Percentiles rank a stretch among this genome's conserved stretches.
phyloP scores from a whole-genome alignment of 768 basidiomycete species.

The Xerocomellus intermedius region DNA sequence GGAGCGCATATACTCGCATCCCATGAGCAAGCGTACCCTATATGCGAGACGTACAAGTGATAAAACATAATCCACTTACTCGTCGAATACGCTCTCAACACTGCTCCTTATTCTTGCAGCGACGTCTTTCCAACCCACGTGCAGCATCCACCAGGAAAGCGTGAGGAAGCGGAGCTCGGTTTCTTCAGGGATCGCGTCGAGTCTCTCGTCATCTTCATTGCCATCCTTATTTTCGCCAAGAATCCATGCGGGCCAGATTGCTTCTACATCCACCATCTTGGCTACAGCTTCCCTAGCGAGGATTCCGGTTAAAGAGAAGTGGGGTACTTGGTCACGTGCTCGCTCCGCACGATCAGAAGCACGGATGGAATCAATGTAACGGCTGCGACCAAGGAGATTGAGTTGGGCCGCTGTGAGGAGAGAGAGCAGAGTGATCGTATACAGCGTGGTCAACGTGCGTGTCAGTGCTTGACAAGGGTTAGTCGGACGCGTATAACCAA shows the following conservation, averaged over 20 bases:
- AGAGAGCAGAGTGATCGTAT: constrained; percentile 80
- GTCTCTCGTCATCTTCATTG: constrained; percentile 28
- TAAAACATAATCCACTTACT: constrained; percentile 47
- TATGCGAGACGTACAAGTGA: not conserved
- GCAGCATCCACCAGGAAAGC: constrained; percentile 89
- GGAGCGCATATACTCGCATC: not conserved
- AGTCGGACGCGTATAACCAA: not conserved
- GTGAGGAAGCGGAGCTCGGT: constrained; percentile 80
- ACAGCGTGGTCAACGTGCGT: constrained; percentile 80
- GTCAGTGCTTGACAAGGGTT: constrained; percentile 64
- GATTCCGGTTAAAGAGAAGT: constrained; percentile 24
- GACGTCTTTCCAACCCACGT: constrained; percentile 89
- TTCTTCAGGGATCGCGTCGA: constrained; percentile 53
- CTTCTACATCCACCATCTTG: constrained; percentile 26
- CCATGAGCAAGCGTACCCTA: not conserved
- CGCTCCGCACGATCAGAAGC: constrained; percentile 60
- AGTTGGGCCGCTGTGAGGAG: constrained; percentile 88
- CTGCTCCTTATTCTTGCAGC: constrained; percentile 67
- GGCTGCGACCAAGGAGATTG: constrained; percentile 75
- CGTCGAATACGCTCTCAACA: constrained; percentile 82
- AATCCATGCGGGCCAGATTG: constrained; percentile 23
- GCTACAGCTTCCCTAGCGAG: constrained; percentile 26
- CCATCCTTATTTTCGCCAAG: constrained; percentile 25
- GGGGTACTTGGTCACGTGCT: constrained; percentile 41
- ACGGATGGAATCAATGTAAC: constrained; percentile 71